A percentile compares a stretch with the other conserved stretches of the same genome.
phyloP scores from a whole-genome alignment of 2,329 filamentous ascomycete genomes.

The Aspergillus persii region DNA sequence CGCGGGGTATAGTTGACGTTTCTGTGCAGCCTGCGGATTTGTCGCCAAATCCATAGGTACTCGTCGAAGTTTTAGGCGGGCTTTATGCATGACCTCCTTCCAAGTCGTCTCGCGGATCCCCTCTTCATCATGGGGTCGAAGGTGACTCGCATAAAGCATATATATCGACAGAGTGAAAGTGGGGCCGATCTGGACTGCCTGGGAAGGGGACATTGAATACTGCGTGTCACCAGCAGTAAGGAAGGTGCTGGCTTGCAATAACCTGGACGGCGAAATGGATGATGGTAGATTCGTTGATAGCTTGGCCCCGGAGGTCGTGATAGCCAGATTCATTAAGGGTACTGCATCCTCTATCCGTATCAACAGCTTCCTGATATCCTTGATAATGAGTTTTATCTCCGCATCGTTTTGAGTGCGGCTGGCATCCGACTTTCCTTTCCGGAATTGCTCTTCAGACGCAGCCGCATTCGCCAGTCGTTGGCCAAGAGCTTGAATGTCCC shows the following conservation, averaged over 20 bases:
- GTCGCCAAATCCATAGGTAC: slow-evolving; percentile 59
- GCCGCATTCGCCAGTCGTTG: slow-evolving; percentile 70
- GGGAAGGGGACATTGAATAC: slow-evolving; percentile 64
- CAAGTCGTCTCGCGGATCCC: slow-evolving; percentile 69
- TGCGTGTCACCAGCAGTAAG: slow-evolving; percentile 82
- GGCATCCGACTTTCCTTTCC: slow-evolving; percentile 35
- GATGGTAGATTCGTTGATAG: slow-evolving; percentile 75
- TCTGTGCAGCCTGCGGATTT: slow-evolving; percentile 13
- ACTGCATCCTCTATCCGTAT: slow-evolving; percentile 84
- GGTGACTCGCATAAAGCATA: slow-evolving; percentile 87
- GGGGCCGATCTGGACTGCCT: slow-evolving; percentile 78
- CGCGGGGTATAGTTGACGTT: slow-evolving; percentile 28
- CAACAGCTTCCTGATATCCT: slow-evolving; percentile 72
- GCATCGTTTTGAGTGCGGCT: slow-evolving; percentile 57
- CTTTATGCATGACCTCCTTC: slow-evolving; percentile 97
- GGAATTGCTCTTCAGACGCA: slow-evolving; percentile 52
- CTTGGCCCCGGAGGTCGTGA: slow-evolving; percentile 87
- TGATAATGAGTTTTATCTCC: slow-evolving; percentile 68
- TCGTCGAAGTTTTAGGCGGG: slow-evolving; percentile 74
- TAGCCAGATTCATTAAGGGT: slow-evolving; percentile 86
- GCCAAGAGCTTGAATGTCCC: slow-evolving; percentile 78
- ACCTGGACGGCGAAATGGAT: slow-evolving; percentile 81
- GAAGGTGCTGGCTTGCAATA: slow-evolving; percentile 90
- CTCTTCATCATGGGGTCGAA: slow-evolving; percentile 56
- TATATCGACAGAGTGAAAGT: slow-evolving; percentile 85